These are phyloP conservation scores for Fusarium sp. DNA, from an alignment of 2,329 filamentous ascomycete species.

Conservation along the genomic window DNA sequence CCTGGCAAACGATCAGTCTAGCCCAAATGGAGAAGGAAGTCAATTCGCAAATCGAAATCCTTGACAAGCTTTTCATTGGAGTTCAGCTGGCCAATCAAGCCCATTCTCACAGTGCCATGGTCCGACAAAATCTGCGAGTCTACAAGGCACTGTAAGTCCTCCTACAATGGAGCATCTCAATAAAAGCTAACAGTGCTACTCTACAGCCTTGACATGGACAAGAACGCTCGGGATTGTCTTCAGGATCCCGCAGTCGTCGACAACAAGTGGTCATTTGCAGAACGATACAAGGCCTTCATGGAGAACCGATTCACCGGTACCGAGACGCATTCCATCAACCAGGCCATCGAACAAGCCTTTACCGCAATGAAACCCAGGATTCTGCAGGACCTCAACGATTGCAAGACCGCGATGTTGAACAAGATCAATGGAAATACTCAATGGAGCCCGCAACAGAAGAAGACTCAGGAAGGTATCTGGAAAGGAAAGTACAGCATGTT, in stretches of 20 bases:
- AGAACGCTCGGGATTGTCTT: neutral
- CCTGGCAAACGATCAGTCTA: neutral
- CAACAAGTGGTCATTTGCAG: neutral
- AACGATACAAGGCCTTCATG: neutral
- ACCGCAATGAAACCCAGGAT: neutral
- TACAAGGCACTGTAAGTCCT: neutral
- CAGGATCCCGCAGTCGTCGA: neutral
- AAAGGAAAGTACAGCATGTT: neutral
- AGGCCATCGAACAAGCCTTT: neutral
- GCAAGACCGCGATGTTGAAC: neutral
- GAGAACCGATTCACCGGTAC: neutral
- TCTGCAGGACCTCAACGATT: neutral
- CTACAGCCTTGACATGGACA: neutral
- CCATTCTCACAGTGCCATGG: neutral
- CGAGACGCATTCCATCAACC: neutral
- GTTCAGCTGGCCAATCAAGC: neutral
- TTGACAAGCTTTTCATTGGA: neutral
- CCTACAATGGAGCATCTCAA: neutral
- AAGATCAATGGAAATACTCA: neutral
- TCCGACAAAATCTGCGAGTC: neutral
- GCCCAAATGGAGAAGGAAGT: neutral
- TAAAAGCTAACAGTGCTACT: neutral
- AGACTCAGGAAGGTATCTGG: neutral
- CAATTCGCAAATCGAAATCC: neutral
- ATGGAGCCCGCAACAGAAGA: neutral